Base-by-base conservation (phyloP, 2,329 filamentous ascomycete species). In the Venturia asperata region DNA sequence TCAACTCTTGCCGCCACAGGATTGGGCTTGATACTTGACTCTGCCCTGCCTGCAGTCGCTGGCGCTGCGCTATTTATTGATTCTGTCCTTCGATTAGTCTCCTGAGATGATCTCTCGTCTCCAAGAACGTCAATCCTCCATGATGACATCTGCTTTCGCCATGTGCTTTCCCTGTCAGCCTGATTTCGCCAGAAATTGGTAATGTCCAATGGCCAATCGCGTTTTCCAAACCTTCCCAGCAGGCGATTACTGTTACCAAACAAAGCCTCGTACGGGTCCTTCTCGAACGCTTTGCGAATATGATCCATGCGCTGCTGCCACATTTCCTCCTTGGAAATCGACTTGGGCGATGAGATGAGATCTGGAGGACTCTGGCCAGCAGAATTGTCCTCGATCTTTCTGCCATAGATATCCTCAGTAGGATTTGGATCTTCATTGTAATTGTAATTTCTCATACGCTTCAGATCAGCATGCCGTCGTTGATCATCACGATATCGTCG, bases 191-290 rank as follows among this genome's bases (percentile, higher is more conserved):
- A 47, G 19, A 60, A 49, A n/a, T 27, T 47, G 27, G 37, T 21
- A 45, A 34, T 24, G 19, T 62, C 52, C 24, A 61, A 5, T 5
- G 56, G 34, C 56, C 64, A 62, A 15, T 34, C 56, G 9, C 27
- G 24, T 39, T 19, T 65, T 24, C 43, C 62, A 30, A 62, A 42
- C 30, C 64, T 61, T 30, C 60, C 65, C 37, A 63, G 47, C 43
- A 64, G 17, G n/a, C 61, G 42, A 21, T 66, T 66, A 17, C 61
- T 63, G n/a, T 34, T 55, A 1, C 64, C 64, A 37, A 66, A 66
- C 19, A 66, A 21, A 42, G 61, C 61, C 39, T 66, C 64, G 24
- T 66, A 66, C n/a, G 64, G 64, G 65, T 66, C 64, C 13, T 64
- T 13, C 19, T 66, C 60, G 4, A 66, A 15, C 13, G 37, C 65